Percentiles rank a stretch among this genome's conserved stretches.
phyloP scores from a whole-genome alignment of 805 yeast species.

The Saccharomyces kudriavzevii region DNA sequence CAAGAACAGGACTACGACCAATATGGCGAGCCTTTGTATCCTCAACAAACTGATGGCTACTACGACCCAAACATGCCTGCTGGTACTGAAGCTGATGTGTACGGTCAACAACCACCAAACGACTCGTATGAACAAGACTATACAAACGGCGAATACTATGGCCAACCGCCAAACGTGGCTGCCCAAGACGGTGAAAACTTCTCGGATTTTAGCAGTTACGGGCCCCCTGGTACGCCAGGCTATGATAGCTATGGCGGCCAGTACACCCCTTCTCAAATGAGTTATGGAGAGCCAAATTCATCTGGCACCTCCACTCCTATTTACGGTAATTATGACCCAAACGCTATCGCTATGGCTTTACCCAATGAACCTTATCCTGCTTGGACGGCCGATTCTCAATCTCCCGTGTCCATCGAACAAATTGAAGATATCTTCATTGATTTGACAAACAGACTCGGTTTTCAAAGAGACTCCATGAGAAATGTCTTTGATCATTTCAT shows the following conservation, averaged over 20 bases:
- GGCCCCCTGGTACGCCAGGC: conserved; percentile 48
- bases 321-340: conserved; percentile 65
- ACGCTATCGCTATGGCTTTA: conserved; percentile 56
- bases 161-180: conserved; percentile 32
- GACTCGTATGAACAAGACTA: conserved; percentile 14
- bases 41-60: conserved; percentile 30
- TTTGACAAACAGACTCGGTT: conserved; percentile 74
- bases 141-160: conserved; percentile 19
- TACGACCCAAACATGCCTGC: conserved; percentile 30
- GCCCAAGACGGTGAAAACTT: conserved; percentile 52
- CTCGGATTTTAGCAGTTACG: conserved; percentile 60
- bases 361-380: conserved; percentile 97
- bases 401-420: conserved; percentile 76
- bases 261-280: conserved; percentile 79
- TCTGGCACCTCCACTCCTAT: conserved; percentile 94
- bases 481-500: conserved; percentile 82
- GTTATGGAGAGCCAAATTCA: conserved; percentile 74
- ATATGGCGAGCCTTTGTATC: conserved; percentile 36
- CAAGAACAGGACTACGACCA: conserved; percentile 28
- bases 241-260: conserved; percentile 42
- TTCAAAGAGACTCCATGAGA: conserved; percentile 90
- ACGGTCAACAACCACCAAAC: conserved; percentile 8
- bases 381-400: conserved; percentile 95
- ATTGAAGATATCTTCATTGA: conserved; percentile 82
- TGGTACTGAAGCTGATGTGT: conserved; percentile 9